Base-by-base conservation (phyloP, 495 filamentous ascomycete species). In the Delitschia confertaspora region DNA sequence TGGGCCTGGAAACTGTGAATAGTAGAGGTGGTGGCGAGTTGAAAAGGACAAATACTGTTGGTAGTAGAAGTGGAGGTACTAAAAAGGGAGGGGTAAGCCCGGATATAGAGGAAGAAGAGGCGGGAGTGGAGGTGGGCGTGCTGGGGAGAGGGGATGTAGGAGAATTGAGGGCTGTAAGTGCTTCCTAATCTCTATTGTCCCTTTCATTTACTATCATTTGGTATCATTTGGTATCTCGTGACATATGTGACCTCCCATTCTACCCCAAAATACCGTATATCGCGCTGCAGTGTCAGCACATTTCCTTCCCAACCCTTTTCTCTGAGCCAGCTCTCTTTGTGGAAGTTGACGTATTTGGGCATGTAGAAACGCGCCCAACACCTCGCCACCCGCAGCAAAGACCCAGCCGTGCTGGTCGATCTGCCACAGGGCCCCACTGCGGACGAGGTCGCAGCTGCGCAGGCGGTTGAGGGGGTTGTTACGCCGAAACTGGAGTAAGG, bases 321-420 rank as follows among this genome's bases (percentile, higher is more conserved):
- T 13, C 26, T 7, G 26, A 7, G 7, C 26, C n/a, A 7, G 7
- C n/a, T 29, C 26, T 13, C 26, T 13, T 13, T 13, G 7, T 13
- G 7, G 7, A 13, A 29, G 7, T 29, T 13, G 13, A 29, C 7
- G 7, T 13, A 29, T 13, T 13, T 13, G 7, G 35, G 14, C 1
- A 3, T n/a, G 26, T 36, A 64, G 60, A 63, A 56, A 41, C 37
- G 60, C 21, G 53, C 46, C 11, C 44, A 41, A 9, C 33, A 58
- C 6, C 57, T 63, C 0, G 40, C 47, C 7, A 35, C 44, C n/a
- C 55, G 61, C n/a, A 45, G 49, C 22, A 39, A 35, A 20, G 62
- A 65, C 42, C 56, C 60, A 0, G 59, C 49, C 13, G 62, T 65
- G n/a, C 19, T 65, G 20, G 62, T 63, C 7, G 60, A 65, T 47